phyloP scores from a whole-genome alignment of 805 yeast genomes.

The Kodamaea nitidulidarum region DNA sequence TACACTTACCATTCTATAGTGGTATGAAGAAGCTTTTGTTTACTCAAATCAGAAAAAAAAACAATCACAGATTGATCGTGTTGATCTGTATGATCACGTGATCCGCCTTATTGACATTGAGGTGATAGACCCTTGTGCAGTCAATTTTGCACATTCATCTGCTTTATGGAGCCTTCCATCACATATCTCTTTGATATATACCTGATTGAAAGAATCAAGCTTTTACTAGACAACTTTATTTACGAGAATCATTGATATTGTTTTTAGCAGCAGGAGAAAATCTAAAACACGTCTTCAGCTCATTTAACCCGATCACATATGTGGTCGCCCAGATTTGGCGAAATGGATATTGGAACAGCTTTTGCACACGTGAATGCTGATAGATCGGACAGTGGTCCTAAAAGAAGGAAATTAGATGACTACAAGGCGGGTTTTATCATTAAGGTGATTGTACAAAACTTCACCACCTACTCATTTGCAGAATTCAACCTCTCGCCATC shows the following conservation, averaged over 20 bases:
- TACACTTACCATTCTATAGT: constrained; percentile 6
- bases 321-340: background rate
- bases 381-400: background rate
- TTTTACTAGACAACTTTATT: too few relatives aligned
- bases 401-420: constrained; percentile 9
- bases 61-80: background rate
- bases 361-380: constrained; percentile 6
- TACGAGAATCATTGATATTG: too few relatives aligned
- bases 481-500: constrained; percentile 78
- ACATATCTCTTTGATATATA: too few relatives aligned
- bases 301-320: background rate
- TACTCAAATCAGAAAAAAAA: background rate
- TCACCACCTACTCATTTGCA: constrained; percentile 64
- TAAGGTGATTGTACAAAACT: constrained; percentile 52
- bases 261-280: background rate
- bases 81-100: constrained; percentile 6
- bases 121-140: too few relatives aligned
- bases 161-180: too few relatives aligned
- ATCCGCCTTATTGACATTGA: too few relatives aligned
- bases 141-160: too few relatives aligned
- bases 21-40: constrained; percentile 3
- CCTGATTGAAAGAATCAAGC: too few relatives aligned
- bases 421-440: constrained; percentile 46
- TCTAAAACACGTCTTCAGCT: background rate
- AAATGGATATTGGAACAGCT: constrained; percentile 5